These are phyloP conservation scores for Symbiodinium natans DNA, from an alignment of 73 alveolate species.

Conservation along the genomic window DNA sequence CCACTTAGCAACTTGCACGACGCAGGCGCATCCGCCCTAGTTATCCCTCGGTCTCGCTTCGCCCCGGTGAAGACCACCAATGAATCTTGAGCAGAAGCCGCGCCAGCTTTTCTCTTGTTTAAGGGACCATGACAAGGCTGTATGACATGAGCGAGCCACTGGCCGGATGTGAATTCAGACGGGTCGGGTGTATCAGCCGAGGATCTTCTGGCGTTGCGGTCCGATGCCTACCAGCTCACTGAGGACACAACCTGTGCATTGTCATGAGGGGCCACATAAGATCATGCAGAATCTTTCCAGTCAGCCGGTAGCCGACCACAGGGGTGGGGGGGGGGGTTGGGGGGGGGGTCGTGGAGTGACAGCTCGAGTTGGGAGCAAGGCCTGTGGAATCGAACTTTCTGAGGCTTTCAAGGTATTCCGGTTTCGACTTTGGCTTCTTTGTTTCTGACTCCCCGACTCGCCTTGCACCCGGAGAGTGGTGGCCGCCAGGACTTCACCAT, in stretches of 20 bases:
- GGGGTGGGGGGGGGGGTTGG: constrained; percentile 21
- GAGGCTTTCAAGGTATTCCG: too few species aligned
- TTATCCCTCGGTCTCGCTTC: constrained; percentile 80
- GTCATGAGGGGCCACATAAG: too few species aligned
- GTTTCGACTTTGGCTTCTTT: too few species aligned
- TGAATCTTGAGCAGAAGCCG: constrained; percentile 8
- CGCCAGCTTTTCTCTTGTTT: background rate
- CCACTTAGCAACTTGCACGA: too few species aligned
- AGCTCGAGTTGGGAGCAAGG: background rate
- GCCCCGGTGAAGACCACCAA: constrained; percentile 91
- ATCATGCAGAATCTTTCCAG: too few species aligned
- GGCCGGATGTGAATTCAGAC: background rate
- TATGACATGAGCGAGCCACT: background rate
- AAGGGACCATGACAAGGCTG: too few species aligned
- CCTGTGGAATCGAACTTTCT: too few species aligned
- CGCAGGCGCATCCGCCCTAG: constrained; percentile 71
- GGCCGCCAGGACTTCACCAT: constrained; percentile 65
- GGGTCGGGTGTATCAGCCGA: background rate
- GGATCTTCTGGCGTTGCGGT: constrained; percentile 75
- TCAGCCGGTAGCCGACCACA: too few species aligned
- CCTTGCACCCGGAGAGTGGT: too few species aligned
- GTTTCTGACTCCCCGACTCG: too few species aligned
- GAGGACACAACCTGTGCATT: background rate
- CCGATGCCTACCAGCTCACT: constrained; percentile 76
- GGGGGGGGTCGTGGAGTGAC: too few species aligned